phyloP scores from a whole-genome alignment of 2,329 filamentous ascomycete genomes.

The Fusarium aywerte region DNA sequence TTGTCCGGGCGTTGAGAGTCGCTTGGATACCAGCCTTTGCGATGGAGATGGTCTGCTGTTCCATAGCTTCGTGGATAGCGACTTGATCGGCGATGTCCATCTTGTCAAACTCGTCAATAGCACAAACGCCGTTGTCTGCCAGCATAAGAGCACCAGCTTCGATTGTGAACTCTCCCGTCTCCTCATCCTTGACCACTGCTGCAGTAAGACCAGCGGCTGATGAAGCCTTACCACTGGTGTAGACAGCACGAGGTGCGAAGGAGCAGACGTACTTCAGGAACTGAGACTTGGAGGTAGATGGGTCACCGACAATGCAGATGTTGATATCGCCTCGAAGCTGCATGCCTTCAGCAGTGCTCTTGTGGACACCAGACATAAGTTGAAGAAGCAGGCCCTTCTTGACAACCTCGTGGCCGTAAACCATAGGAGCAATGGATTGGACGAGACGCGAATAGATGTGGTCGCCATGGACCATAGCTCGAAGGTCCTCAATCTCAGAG shows the following conservation, averaged over 20 bases:
- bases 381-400: slow-evolving; percentile 97
- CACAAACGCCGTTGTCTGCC: slow-evolving; percentile 95
- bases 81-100: slow-evolving; percentile 99
- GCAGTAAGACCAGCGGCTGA: slow-evolving; percentile 97
- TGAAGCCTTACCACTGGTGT: slow-evolving; percentile 97
- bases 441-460: slow-evolving; percentile 95
- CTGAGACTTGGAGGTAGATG: slow-evolving; percentile 96
- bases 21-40: slow-evolving; percentile 98
- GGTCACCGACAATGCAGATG: slow-evolving; percentile 97
- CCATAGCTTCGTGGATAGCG: slow-evolving; percentile 99
- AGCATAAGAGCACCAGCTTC: slow-evolving; percentile 98
- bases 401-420: slow-evolving; percentile 96
- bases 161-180: slow-evolving; percentile 98
- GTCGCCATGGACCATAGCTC: slow-evolving; percentile 92
- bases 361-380: slow-evolving; percentile 94
- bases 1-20: slow-evolving; percentile 93
- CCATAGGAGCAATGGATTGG: slow-evolving; percentile 93
- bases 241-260: slow-evolving; percentile 94
- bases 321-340: slow-evolving; percentile 96
- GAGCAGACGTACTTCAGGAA: slow-evolving; percentile 98
- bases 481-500: slow-evolving; percentile 89
- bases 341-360: slow-evolving; percentile 93
- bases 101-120: slow-evolving; percentile 99
- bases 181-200: slow-evolving; percentile 96
- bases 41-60: slow-evolving; percentile 99